Evolutionary conservation across 371 early-diverging fungal species (phyloP), one percentile per base, ranked within the genome.

Genomic region (Rhizopus sp.): DNA sequence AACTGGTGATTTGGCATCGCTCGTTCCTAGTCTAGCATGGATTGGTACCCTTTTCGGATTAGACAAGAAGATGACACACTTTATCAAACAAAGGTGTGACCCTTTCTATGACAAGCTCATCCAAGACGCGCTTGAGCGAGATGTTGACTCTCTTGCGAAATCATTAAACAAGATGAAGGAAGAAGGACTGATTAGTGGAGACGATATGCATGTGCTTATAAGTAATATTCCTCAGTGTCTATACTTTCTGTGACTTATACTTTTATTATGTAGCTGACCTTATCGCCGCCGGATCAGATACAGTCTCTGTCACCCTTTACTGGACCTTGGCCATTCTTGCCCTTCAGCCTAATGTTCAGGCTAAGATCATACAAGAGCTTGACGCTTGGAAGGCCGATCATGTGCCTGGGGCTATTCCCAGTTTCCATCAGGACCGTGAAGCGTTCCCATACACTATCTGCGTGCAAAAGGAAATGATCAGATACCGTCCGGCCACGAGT

Each of bases 391-490:
- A 57, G 30, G 33, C 49, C 4, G 34, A 31, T 12, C 39, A 66
- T 32, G 31, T 34, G 10, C 44, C 38, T 16, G 30, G 34, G 8
- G 50, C 40, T 35, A 7, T 15, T 45, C 70, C 69, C n/a, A 51
- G 31, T 5, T 69, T 54, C 33, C 29, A 42, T 30, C 57, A 64
- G 12, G 60, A 56, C 15, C 30, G 69, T 15, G 61, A 68, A 16
- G 10, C n/a, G 1, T 50, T 63, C 32, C 69, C 64, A 23, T 63
- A 51, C 42, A 12, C 60, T 7, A 33, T 63, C n/a, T 63, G 58
- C 9, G 64, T 63, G 0, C 57, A 60, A 35, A 68, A 58, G 50
- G 69, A 68, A 42, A 53, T 60, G n/a, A 46, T 68, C 41, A 57
- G 69, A 12, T 60, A 51, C 42, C 58, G 64, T 7, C 60, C 59